Percentiles rank a stretch among this genome's conserved stretches.
Evolutionary conservation across 2,329 filamentous ascomycete species (phyloP).

Genomic region (Cytospora paraplurivora): DNA sequence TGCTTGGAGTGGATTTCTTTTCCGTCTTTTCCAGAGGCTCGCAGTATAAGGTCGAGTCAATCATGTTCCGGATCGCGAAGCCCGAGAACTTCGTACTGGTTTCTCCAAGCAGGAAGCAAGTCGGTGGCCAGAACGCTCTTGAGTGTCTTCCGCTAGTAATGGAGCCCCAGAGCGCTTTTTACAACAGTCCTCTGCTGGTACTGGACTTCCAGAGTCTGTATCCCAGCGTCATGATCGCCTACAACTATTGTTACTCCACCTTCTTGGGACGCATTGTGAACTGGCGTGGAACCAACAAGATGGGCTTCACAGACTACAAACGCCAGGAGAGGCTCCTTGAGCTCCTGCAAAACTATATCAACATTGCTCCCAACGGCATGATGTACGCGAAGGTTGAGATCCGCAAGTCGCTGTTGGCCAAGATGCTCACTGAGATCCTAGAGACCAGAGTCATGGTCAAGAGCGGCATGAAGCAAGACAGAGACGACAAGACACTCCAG

Average conservation of each 20-base stretch:
- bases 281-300: slow-evolving; percentile 91
- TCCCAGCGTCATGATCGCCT: slow-evolving; percentile 97
- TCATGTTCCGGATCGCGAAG: slow-evolving; percentile 98
- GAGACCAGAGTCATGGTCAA: slow-evolving; percentile 98
- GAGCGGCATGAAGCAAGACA: slow-evolving; percentile 91
- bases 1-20: slow-evolving; percentile 95
- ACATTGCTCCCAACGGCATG: slow-evolving; percentile 93
- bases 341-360: slow-evolving; percentile 81
- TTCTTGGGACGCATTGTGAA: slow-evolving; percentile 82
- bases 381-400: slow-evolving; percentile 88
- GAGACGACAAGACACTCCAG: slow-evolving; percentile 82
- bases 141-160: slow-evolving; percentile 95
- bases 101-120: slow-evolving; percentile 88
- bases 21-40: slow-evolving; percentile 93
- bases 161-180: slow-evolving; percentile 95
- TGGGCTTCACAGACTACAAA: slow-evolving; percentile 89
- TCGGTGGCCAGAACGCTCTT: slow-evolving; percentile 89
- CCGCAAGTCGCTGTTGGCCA: slow-evolving; percentile 86
- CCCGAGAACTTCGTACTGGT: slow-evolving; percentile 91
- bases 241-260: slow-evolving; percentile 98
- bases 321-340: slow-evolving; percentile 74
- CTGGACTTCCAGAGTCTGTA: slow-evolving; percentile 96
- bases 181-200: slow-evolving; percentile 84
- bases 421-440: slow-evolving; percentile 94
- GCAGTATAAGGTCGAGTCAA: slow-evolving; percentile 97